A percentile compares a stretch with the other conserved stretches of the same genome.
Evolutionary conservation across 2,329 filamentous ascomycete genomes (phyloP).

Genomic region (Sporothrix inflata): DNA sequence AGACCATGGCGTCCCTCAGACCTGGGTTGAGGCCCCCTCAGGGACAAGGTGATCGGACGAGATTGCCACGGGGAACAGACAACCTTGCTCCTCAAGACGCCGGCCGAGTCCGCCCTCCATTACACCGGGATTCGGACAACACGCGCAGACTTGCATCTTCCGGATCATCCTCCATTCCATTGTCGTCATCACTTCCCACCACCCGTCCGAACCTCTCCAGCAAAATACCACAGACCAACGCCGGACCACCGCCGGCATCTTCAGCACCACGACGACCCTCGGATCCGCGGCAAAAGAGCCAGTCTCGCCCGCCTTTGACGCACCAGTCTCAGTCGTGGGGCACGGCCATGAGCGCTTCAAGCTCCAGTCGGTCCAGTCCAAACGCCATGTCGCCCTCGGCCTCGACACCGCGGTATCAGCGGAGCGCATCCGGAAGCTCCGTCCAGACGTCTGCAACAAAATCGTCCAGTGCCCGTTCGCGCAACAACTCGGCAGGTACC

Average conservation of each 20-base stretch:
- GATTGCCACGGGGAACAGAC: slow-evolving; percentile 11
- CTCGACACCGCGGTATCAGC: background rate
- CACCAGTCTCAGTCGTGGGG: slow-evolving; percentile 51
- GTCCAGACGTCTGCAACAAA: slow-evolving; percentile 48
- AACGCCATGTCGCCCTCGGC: slow-evolving; percentile 37
- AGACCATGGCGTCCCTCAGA: slow-evolving; percentile 30
- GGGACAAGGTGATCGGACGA: slow-evolving; percentile 1
- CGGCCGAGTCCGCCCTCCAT: background rate
- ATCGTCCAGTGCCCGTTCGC: slow-evolving; percentile 49
- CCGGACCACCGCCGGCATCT: background rate
- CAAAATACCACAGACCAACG: slow-evolving; percentile 45
- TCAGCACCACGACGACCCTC: slow-evolving; percentile 29
- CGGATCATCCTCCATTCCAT: background rate
- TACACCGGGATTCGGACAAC: background rate
- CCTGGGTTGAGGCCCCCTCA: slow-evolving; percentile 22
- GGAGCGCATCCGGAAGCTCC: background rate
- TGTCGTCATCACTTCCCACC: background rate
- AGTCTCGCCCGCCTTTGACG: slow-evolving; percentile 44
- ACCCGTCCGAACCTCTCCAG: background rate
- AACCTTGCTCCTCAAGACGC: background rate
- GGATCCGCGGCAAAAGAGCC: slow-evolving; percentile 24
- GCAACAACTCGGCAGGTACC: slow-evolving; percentile 44
- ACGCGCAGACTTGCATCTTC: background rate
- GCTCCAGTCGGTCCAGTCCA: slow-evolving; percentile 28
- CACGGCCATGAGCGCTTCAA: slow-evolving; percentile 41